A percentile compares a stretch with the other conserved stretches of the same genome.
Evolutionary conservation across 495 filamentous ascomycete genomes (phyloP).

Genomic region (Bombardia bombarda): DNA sequence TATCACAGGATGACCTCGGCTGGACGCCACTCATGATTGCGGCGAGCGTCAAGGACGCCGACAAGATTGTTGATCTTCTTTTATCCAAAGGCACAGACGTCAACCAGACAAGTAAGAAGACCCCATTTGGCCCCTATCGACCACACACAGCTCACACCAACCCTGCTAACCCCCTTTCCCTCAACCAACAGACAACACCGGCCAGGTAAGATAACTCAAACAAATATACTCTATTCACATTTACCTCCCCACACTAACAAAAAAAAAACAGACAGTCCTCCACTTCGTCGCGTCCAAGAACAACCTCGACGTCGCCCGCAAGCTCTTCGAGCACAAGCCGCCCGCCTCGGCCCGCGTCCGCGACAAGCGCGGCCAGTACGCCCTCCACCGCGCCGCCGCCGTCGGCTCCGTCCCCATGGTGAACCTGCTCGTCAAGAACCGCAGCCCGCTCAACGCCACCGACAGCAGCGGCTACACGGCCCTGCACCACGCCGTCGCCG

Average conservation of each 20-base stretch:
- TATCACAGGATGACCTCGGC: slow-evolving; percentile 66
- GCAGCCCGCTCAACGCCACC: slow-evolving; percentile 79
- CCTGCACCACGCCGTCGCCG: slow-evolving; percentile 87
- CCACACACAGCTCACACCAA: not conserved
- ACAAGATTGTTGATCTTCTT: slow-evolving; percentile 63
- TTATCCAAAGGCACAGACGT: slow-evolving; percentile 78
- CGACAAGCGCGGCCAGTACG: slow-evolving; percentile 77
- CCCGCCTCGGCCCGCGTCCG: slow-evolving; percentile 73
- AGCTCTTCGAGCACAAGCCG: slow-evolving; percentile 59
- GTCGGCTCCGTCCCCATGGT: slow-evolving; percentile 82
- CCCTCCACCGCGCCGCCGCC: slow-evolving; percentile 86
- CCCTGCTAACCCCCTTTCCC: not conserved
- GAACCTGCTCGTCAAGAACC: slow-evolving; percentile 66
- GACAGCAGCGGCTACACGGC: slow-evolving; percentile 79
- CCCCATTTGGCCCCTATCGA: not conserved
- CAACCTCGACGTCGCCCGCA: slow-evolving; percentile 73
- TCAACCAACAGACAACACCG: slow-evolving; percentile 6
- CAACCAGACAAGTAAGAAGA: slow-evolving; percentile 66
- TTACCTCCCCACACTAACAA: not conserved
- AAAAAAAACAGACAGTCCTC: slow-evolving; percentile 58
- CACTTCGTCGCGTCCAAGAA: slow-evolving; percentile 89
- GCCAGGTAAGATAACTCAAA: slow-evolving; percentile 13
- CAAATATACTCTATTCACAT: not conserved
- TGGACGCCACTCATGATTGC: slow-evolving; percentile 97
- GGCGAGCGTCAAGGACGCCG: slow-evolving; percentile 64